Conservation (phyloP, 2,329 filamentous ascomycete genomes). For the Dendrostoma leiphaemia region DNA sequence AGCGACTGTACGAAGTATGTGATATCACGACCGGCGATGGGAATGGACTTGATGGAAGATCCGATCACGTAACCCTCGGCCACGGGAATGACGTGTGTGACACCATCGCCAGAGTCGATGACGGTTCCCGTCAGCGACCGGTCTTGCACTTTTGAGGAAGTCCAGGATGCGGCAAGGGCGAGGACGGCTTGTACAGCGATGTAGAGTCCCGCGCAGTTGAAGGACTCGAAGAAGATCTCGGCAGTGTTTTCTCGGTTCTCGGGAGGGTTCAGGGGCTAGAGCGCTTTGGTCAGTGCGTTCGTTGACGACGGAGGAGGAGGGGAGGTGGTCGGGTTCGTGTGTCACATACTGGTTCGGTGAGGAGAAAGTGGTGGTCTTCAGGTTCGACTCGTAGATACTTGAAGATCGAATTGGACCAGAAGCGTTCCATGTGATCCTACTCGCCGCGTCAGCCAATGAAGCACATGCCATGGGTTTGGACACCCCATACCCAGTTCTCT, state of each 20-base stretch:
- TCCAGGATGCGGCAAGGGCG: constrained; percentile 96
- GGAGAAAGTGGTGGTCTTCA: constrained; percentile 96
- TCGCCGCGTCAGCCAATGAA: constrained; percentile 27
- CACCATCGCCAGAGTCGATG: constrained; percentile 97
- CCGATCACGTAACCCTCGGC: constrained; percentile 99
- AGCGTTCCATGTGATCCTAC: constrained; percentile 97
- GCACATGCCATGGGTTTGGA: background rate
- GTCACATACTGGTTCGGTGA: constrained; percentile 85
- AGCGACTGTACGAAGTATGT: constrained; percentile 98
- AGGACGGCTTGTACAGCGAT: constrained; percentile 98
- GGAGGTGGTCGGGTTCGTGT: too few species aligned
- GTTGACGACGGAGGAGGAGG: background rate
- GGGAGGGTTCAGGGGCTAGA: constrained; percentile 88
- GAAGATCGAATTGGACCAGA: constrained; percentile 99
- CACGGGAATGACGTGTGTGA: constrained; percentile 97
- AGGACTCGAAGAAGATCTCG: constrained; percentile 99
- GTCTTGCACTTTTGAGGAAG: constrained; percentile 95
- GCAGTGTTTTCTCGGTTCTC: constrained; percentile 99
- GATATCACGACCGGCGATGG: constrained; percentile 95
- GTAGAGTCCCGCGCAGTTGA: constrained; percentile 98
- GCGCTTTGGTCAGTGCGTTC: constrained; percentile 9
- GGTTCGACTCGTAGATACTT: constrained; percentile 98
- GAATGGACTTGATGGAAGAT: constrained; percentile 98
- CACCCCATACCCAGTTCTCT: constrained; percentile 83
- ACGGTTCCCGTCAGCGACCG: constrained; percentile 95